Conservation (phyloP, 2,329 filamentous ascomycete species). For the Onygenales sp. region DNA sequence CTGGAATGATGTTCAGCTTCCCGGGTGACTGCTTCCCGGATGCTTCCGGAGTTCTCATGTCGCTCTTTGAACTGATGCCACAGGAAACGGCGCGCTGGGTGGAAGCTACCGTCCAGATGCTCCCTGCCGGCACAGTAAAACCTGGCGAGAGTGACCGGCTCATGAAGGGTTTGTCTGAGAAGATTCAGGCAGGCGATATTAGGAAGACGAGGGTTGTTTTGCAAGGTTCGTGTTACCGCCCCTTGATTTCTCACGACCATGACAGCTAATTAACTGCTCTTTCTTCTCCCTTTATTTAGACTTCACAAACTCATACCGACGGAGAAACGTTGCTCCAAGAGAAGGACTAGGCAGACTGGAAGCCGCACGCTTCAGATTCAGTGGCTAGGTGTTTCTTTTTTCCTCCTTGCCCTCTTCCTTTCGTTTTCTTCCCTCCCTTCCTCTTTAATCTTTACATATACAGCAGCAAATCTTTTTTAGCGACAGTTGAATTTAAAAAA, state of each 20-base stretch:
- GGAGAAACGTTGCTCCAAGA: slow-evolving; percentile 88
- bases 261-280: not conserved
- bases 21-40: slow-evolving; percentile 92
- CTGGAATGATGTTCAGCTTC: slow-evolving; percentile 99
- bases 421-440: not conserved
- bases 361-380: slow-evolving; percentile 77
- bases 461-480: too few species aligned
- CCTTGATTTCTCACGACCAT: not conserved
- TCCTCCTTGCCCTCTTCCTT: not conserved
- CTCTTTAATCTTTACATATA: not conserved
- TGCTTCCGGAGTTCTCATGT: slow-evolving; percentile 82
- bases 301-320: slow-evolving; percentile 88
- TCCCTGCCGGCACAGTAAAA: slow-evolving; percentile 74
- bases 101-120: slow-evolving; percentile 68
- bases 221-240: slow-evolving; percentile 42
- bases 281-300: slow-evolving; percentile 39
- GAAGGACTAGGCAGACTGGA: slow-evolving; percentile 84
- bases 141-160: slow-evolving; percentile 71
- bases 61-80: slow-evolving; percentile 79
- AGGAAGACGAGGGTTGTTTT: slow-evolving; percentile 75
- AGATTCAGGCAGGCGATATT: slow-evolving; percentile 58
- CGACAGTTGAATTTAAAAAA: too few species aligned
- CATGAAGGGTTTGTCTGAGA: slow-evolving; percentile 70
- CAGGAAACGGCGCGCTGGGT: slow-evolving; percentile 73
- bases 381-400: slow-evolving; percentile 31